A percentile compares a stretch with the other conserved stretches of the same genome.
These are phyloP conservation scores for Amaranthus cruentus DNA, from an alignment of 148 eudicot genomes.

Conservation along the genomic window DNA sequence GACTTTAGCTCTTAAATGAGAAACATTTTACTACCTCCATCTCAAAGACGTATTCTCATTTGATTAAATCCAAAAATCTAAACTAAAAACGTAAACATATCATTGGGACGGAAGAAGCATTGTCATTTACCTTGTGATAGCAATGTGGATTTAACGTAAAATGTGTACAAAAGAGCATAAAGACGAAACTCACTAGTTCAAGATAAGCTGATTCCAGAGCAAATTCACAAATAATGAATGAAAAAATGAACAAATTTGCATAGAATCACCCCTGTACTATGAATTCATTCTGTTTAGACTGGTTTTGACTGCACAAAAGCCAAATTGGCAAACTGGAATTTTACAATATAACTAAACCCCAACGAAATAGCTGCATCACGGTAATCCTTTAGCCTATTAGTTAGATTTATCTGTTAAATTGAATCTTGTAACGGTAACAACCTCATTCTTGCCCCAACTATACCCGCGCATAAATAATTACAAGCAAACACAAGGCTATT, in stretches of 20 bases:
- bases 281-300: not conserved
- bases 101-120: too few relatives aligned
- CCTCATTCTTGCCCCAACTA: slow-evolving; percentile 12
- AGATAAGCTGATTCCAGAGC: not conserved
- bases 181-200: too few relatives aligned
- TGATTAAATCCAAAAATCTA: too few relatives aligned
- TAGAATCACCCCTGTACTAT: slow-evolving; percentile 9
- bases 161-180: too few relatives aligned
- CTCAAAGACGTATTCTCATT: too few relatives aligned
- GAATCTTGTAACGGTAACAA: slow-evolving; percentile 5
- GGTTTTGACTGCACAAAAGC: slow-evolving; percentile 25
- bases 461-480: slow-evolving; percentile 20
- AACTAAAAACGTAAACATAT: too few relatives aligned
- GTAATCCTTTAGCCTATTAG: slow-evolving; percentile 18
- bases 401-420: slow-evolving; percentile 10
- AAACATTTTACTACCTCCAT: too few relatives aligned
- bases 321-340: slow-evolving; percentile 12
- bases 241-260: not conserved
- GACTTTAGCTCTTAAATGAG: too few relatives aligned
- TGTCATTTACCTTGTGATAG: too few relatives aligned
- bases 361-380: slow-evolving; percentile 16
- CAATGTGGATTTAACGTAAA: too few relatives aligned
- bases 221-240: not conserved
- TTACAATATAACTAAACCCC: slow-evolving; percentile 20
- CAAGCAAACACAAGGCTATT: slow-evolving; percentile 25